A percentile compares a stretch with the other conserved stretches of the same genome.
These are phyloP conservation scores for Botryobasidium botryosum DNA, from an alignment of 768 basidiomycete genomes.

Conservation along the genomic window DNA sequence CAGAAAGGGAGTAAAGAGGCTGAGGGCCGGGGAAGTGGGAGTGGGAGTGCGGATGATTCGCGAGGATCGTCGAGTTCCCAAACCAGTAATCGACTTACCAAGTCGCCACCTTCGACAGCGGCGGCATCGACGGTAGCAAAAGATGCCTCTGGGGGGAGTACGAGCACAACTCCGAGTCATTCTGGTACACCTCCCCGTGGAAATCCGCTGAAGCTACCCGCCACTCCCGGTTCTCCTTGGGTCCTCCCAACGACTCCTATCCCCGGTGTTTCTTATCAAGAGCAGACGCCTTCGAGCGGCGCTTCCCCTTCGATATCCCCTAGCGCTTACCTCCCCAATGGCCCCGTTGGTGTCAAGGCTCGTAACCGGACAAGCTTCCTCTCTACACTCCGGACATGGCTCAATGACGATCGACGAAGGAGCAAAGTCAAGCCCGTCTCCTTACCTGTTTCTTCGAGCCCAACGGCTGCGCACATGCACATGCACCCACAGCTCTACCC, in stretches of 20 bases:
- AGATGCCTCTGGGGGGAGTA: neutral
- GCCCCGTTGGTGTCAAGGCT: conserved; percentile 3
- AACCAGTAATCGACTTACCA: conserved; percentile 6
- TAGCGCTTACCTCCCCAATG: too few relatives aligned
- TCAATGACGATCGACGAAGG: conserved; percentile 69
- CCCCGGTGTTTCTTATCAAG: too few relatives aligned
- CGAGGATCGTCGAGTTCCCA: conserved; percentile 7
- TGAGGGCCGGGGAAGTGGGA: too few relatives aligned
- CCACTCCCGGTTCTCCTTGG: conserved; percentile 11
- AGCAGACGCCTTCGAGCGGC: too few relatives aligned
- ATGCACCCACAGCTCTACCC: too few relatives aligned
- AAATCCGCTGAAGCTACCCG: too few relatives aligned
- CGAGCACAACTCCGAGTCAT: neutral
- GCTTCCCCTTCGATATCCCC: too few relatives aligned
- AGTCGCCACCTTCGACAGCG: conserved; percentile 6
- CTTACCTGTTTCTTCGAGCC: neutral
- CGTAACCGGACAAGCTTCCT: conserved; percentile 67
- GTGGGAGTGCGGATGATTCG: conserved; percentile 3
- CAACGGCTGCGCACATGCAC: too few relatives aligned
- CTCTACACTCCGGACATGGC: conserved; percentile 78
- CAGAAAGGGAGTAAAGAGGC: conserved; percentile 5
- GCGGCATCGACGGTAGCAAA: too few relatives aligned
- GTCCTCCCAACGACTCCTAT: too few relatives aligned
- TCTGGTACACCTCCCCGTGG: too few relatives aligned
- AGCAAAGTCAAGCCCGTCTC: conserved; percentile 32